Evolutionary conservation across 495 filamentous ascomycete species (phyloP), one percentile per base, ranked within the genome.

Genomic region (Penicillium paxilli): DNA sequence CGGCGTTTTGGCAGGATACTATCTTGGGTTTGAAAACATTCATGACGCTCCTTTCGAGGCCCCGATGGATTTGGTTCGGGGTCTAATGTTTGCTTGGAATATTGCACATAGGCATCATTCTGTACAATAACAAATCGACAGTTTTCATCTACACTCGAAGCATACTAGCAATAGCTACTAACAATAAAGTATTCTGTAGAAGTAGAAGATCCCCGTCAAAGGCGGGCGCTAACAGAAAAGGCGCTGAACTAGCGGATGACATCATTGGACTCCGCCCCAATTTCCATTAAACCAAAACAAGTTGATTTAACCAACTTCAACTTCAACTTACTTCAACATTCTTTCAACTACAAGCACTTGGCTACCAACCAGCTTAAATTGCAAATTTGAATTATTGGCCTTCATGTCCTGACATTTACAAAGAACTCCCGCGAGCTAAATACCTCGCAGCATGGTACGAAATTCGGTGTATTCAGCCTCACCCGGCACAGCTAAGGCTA

Each of bases 391-490:
- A 30, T 11, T 19, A 14, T 19, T 23, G 5, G 5, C 38, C 28
- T 23, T 26, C 23, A 57, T 58, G 50, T 46, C 35, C 44, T 48
- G 38, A 24, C 10, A 21, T 19, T 10, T 22, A 21, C 24, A 17
- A 24, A 23, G 11, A 19, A 19, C 16, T 32, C 11, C 40, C 12
- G 38, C 40, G 44, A 53, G 50, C 41, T 38, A 28, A 51, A 11
- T 50, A 38, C 9, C 52, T 44, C 47, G 49, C 56, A 46, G 40
- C 6, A 59, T 59, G 56, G 46, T 51, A 35, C 23, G n/a, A 33
- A 40, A 26, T 49, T 41, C 37, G 30, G 11, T 49, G 21, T n/a
- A 22, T 11, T 23, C 23, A 20, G 12, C 6, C n/a, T 32, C 5
- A 11, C 5, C n/a, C 22, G 17, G 19, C 28, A 21, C 21, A 44